Percentiles rank a stretch among this genome's conserved stretches.
These are phyloP conservation scores for Rosa chinensis DNA, from an alignment of 306 rosid genomes.

Conservation along the genomic window DNA sequence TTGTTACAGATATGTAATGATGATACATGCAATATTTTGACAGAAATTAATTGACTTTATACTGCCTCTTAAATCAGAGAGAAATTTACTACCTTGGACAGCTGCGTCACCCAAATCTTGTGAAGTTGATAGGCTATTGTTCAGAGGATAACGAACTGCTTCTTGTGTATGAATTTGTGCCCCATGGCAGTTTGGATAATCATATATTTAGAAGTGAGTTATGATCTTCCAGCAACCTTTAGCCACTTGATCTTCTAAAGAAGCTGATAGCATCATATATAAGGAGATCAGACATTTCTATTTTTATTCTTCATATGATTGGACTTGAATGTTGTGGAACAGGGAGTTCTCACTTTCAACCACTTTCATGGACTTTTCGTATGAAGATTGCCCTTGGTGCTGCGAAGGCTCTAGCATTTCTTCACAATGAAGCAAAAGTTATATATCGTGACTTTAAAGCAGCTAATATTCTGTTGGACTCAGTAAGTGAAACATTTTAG, in stretches of 20 bases:
- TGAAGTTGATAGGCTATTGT: slow-evolving; percentile 83
- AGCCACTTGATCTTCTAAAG: slow-evolving; percentile 14
- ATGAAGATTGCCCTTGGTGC: slow-evolving; percentile 89
- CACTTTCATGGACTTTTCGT: slow-evolving; percentile 76
- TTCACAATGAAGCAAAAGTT: slow-evolving; percentile 91
- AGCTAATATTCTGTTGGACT: slow-evolving; percentile 76
- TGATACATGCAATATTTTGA: slow-evolving; percentile 16
- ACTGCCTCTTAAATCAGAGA: slow-evolving; percentile 45
- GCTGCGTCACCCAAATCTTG: slow-evolving; percentile 87
- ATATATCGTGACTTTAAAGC: slow-evolving; percentile 81
- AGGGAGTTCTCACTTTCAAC: slow-evolving; percentile 80
- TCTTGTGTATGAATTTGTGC: slow-evolving; percentile 80
- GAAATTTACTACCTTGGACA: slow-evolving; percentile 90
- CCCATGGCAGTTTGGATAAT: slow-evolving; percentile 79
- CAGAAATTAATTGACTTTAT: slow-evolving; percentile 21
- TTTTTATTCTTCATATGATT: not conserved
- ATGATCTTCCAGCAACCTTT: slow-evolving; percentile 9
- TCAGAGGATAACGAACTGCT: slow-evolving; percentile 86
- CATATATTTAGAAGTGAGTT: slow-evolving; percentile 85
- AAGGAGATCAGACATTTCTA: slow-evolving; percentile 10
- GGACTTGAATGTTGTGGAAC: slow-evolving; percentile 21
- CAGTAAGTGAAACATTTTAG: slow-evolving; percentile 41
- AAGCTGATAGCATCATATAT: not conserved
- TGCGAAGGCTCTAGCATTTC: slow-evolving; percentile 90
- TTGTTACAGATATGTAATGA: slow-evolving; percentile 13